A percentile compares a stretch with the other conserved stretches of the same genome.
These are phyloP conservation scores for Jaminaea rosea DNA, from an alignment of 1,284 basidiomycete genomes.

Conservation along the genomic window DNA sequence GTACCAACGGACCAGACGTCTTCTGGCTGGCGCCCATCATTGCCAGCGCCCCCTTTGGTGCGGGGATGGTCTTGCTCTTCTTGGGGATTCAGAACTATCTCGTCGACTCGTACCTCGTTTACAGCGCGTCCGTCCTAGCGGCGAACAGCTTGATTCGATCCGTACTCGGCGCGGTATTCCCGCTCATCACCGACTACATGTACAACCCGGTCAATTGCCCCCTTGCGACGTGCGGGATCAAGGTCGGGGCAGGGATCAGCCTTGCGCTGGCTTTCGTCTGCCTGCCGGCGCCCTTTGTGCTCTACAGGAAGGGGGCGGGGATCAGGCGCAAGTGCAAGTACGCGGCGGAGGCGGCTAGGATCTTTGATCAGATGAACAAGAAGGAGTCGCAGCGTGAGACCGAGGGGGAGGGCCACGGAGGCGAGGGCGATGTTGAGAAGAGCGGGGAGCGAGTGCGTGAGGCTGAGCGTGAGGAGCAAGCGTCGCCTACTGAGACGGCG, in stretches of 20 bases:
- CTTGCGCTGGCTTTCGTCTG: constrained; percentile 8
- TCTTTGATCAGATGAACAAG: constrained; percentile 6
- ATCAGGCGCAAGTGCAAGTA: constrained; percentile 12
- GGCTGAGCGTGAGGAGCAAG: too few relatives aligned
- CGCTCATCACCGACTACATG: constrained; percentile 11
- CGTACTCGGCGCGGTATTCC: constrained; percentile 9
- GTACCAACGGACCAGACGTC: constrained; percentile 41
- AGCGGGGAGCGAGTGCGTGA: too few relatives aligned
- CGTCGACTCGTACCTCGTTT: neutral
- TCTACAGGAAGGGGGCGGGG: constrained; percentile 7
- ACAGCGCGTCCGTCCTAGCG: constrained; percentile 11
- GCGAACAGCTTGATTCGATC: constrained; percentile 12
- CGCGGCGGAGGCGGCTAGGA: constrained; percentile 8
- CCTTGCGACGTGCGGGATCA: constrained; percentile 8
- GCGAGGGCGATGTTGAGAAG: too few relatives aligned
- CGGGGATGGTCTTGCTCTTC: constrained; percentile 13
- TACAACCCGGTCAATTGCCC: constrained; percentile 9
- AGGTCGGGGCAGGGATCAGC: constrained; percentile 12
- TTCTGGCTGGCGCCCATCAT: constrained; percentile 27
- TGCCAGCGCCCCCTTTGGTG: constrained; percentile 9
- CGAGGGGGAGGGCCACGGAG: too few relatives aligned
- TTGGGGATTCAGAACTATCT: constrained; percentile 7
- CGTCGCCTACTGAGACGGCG: too few relatives aligned
- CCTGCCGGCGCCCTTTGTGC: constrained; percentile 13
- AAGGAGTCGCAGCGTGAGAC: too few relatives aligned